Base-by-base conservation (phyloP, 2,329 filamentous ascomycete species). In the Ascochyta pisi region DNA sequence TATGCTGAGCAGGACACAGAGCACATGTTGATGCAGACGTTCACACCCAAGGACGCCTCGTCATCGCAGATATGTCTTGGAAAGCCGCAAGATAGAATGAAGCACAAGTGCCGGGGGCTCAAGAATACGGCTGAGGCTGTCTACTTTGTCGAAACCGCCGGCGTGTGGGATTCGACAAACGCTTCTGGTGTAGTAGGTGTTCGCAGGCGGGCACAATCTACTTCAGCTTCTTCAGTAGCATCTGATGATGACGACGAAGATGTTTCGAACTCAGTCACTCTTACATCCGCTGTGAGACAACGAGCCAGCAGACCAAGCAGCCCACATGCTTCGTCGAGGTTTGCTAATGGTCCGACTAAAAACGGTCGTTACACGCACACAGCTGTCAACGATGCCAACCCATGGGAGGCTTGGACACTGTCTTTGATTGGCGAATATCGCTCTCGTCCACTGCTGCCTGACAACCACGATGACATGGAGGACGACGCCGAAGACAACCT, bases 1-100 rank as follows among this genome's bases (percentile, higher is more conserved):
- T 91, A 91, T 67, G 81, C 82, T 3, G 83, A 84, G 55, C 76
- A 79, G 4, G 83, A 86, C 19, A 84, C 83, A 0, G 82, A 84
- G 10, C 83, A 88, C 44, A 85, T 88, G 53, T 79, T 90, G 19
- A 77, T 91, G 59, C 86, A 89, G 49, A 88, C 83, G 0, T 90
- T 87, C 65, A 77, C 81, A 0, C 82, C 86, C 0, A 74, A 80
- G 9, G 83, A 84, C 10, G 48, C 80, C 75, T 33, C 83, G 81
- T 65, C 80, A 77, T 47, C 71, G n/a, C 69, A 71, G 40, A 84
- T 91, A 10, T 87, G 83, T 67, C 82, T 88, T 47, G 81, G 81
- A 40, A 78, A 81, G 54, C 79, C 65, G 16, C 67, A 68, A 26
- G 73, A 68, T 8, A 68, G 65, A 41, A 65, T 57, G 7, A 58